Evolutionary conservation across 2,329 filamentous ascomycete genomes (phyloP).

Genomic region (Xylariaceae sp.): DNA sequence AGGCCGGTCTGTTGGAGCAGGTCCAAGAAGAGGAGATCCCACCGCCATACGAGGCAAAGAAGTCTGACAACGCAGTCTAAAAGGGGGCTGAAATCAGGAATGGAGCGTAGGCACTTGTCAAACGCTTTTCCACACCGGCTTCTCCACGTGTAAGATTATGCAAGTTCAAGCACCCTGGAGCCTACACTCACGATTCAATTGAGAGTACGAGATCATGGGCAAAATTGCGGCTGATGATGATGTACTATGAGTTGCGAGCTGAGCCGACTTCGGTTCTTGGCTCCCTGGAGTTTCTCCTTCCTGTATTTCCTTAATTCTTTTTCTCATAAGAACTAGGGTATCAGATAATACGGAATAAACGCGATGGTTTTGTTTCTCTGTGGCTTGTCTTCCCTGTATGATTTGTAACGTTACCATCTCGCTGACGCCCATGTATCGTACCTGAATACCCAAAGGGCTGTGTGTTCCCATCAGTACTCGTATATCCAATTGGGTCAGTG

Average conservation of each 20-base stretch:
- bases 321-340: background rate
- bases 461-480: no score
- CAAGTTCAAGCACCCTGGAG: background rate
- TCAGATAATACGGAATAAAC: slow-evolving; percentile 1
- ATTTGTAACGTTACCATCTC: no score
- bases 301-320: background rate
- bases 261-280: background rate
- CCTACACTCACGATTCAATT: background rate
- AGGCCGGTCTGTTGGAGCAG: slow-evolving; percentile 43
- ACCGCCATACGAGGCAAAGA: slow-evolving; percentile 31
- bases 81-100: background rate
- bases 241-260: slow-evolving; percentile 4
- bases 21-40: slow-evolving; percentile 33
- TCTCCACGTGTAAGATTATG: slow-evolving; percentile 5
- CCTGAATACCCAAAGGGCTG: no score
- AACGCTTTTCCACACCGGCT: background rate
- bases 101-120: background rate
- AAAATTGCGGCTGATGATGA: background rate
- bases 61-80: slow-evolving; percentile 28
- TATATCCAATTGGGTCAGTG: no score
- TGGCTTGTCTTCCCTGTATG: background rate
- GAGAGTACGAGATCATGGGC: background rate
- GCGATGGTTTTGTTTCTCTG: background rate
- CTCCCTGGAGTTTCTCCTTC: slow-evolving; percentile 6
- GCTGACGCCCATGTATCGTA: no score